These are phyloP conservation scores for Leccinum sublutescens DNA, from an alignment of 768 basidiomycete genomes.

Conservation along the genomic window DNA sequence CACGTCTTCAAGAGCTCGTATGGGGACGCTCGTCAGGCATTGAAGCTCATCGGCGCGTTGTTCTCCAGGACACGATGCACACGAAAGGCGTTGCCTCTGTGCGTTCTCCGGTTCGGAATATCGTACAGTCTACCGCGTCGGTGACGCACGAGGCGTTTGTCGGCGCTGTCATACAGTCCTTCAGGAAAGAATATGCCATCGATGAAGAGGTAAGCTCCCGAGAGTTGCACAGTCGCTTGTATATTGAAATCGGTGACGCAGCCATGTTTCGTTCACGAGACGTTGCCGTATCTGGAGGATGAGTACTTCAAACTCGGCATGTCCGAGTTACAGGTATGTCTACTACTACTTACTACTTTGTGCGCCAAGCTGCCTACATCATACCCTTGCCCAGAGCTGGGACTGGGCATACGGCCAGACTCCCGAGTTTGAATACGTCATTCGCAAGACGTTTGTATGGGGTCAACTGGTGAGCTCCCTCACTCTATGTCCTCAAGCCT, in stretches of 20 bases:
- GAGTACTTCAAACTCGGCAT: conserved; percentile 69
- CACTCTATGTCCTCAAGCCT: conserved; percentile 8
- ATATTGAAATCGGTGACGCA: conserved; percentile 19
- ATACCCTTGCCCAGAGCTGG: conserved; percentile 65
- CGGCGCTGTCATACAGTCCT: conserved; percentile 64
- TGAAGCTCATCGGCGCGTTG: neutral
- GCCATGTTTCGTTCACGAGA: conserved; percentile 46
- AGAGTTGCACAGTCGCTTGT: neutral
- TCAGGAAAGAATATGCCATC: conserved; percentile 54
- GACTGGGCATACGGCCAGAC: conserved; percentile 93
- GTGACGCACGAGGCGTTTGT: conserved; percentile 73
- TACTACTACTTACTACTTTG: neutral
- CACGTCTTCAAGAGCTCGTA: neutral
- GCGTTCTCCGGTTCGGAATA: conserved; percentile 88
- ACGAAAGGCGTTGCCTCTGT: conserved; percentile 90
- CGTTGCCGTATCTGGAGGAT: conserved; percentile 41
- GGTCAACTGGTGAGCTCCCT: conserved; percentile 42
- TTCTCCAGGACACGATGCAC: conserved; percentile 67
- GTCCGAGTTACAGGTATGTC: conserved; percentile 65
- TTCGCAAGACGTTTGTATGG: conserved; percentile 47
- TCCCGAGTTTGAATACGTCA: conserved; percentile 80
- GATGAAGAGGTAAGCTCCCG: conserved; percentile 32
- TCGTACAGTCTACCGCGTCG: conserved; percentile 49
- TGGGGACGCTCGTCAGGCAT: neutral
- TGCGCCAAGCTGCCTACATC: neutral